These are phyloP conservation scores for Lodderomyces orthopsilosis DNA, from an alignment of 1,139 yeast species.

Conservation along the genomic window DNA sequence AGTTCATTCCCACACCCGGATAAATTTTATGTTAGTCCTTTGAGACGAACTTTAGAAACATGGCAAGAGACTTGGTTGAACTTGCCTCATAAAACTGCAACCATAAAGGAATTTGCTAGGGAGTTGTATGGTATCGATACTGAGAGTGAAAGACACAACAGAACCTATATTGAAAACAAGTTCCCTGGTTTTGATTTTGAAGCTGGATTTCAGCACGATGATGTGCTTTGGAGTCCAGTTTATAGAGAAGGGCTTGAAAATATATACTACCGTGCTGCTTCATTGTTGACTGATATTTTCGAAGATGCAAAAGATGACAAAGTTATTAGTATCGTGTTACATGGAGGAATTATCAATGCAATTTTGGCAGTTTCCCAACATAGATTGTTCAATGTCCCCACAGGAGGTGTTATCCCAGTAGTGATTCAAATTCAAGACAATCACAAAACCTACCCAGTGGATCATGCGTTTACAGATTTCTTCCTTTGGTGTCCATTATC, in stretches of 20 bases:
- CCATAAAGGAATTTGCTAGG: constrained; percentile 32
- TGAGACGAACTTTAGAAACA: constrained; percentile 35
- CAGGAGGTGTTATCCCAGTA: constrained; percentile 16
- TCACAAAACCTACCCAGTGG: constrained; percentile 10
- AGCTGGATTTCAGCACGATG: constrained; percentile 24
- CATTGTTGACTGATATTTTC: constrained; percentile 32
- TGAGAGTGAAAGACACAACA: constrained; percentile 32
- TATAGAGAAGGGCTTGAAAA: constrained; percentile 12
- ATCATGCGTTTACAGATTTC: constrained; percentile 16
- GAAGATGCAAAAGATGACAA: constrained; percentile 19
- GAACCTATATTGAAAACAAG: constrained; percentile 21
- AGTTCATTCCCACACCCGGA: constrained; percentile 26
- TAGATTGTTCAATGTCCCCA: constrained; percentile 8
- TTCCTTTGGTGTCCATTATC: constrained; percentile 14
- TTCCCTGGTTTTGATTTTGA: constrained; percentile 31
- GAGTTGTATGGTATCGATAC: constrained; percentile 41
- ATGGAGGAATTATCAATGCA: constrained; percentile 33
- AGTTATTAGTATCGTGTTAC: constrained; percentile 34
- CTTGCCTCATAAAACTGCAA: constrained; percentile 18
- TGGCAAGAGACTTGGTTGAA: constrained; percentile 29
- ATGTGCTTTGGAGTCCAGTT: constrained; percentile 25
- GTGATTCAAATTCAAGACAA: constrained; percentile 8
- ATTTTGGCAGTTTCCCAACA: constrained; percentile 29
- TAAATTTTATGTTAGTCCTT: constrained; percentile 33
- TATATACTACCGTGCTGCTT: constrained; percentile 25